Percentiles rank a stretch among this genome's conserved stretches.
Evolutionary conservation across 129 eudicot genomes (phyloP).

Genomic region (Chrysanthemum lavandulifolium): DNA sequence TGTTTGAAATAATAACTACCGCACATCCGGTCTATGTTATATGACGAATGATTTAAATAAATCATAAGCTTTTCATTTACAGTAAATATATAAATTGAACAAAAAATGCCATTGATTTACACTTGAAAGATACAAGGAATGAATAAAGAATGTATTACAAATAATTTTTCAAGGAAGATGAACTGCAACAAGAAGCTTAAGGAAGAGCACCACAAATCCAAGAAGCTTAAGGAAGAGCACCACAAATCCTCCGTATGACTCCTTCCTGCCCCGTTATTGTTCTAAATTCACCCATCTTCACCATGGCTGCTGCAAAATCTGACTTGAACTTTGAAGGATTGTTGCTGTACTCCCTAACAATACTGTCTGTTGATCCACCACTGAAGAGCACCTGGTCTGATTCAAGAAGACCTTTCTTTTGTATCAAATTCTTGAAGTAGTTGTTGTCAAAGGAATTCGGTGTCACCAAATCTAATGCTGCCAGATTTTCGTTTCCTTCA

Average conservation of each 20-base stretch:
- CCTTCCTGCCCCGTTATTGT: slow-evolving; percentile 58
- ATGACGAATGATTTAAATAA: no score
- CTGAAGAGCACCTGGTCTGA: no score
- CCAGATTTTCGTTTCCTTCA: slow-evolving; percentile 48
- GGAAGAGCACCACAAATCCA: no score
- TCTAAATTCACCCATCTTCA: slow-evolving; percentile 63
- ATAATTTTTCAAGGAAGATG: no score
- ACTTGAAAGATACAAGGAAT: neutral
- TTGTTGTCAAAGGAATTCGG: no score
- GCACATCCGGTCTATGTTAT: no score
- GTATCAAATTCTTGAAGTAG: no score
- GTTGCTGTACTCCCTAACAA: slow-evolving; percentile 42
- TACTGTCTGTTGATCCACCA: neutral
- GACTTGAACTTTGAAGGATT: slow-evolving; percentile 39
- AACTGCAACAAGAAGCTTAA: neutral
- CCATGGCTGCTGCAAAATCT: slow-evolving; percentile 72
- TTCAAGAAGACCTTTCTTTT: no score
- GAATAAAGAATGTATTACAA: neutral
- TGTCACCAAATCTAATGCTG: slow-evolving; percentile 14
- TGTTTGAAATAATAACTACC: no score
- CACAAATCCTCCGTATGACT: slow-evolving; percentile 52
- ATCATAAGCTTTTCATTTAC: no score
- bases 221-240: slow-evolving; percentile 25
- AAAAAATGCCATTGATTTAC: neutral
- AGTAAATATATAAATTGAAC: no score